These are phyloP conservation scores for Postia placenta DNA, from an alignment of 768 basidiomycete genomes.

Conservation along the genomic window DNA sequence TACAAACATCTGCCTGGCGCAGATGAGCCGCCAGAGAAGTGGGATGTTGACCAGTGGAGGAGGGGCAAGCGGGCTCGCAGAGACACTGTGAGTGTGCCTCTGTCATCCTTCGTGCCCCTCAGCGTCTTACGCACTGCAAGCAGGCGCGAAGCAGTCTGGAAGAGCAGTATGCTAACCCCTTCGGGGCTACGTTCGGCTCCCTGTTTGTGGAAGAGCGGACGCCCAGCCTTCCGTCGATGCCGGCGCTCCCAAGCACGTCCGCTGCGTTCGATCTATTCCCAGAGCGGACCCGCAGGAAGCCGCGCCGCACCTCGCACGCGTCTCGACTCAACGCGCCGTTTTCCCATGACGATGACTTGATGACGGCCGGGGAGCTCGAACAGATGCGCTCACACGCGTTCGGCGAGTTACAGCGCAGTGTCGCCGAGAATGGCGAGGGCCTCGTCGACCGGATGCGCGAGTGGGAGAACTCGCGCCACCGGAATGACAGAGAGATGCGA, in stretches of 20 bases:
- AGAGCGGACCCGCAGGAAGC: constrained; percentile 9
- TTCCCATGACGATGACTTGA: constrained; percentile 6
- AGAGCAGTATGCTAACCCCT: background rate
- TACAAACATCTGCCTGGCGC: constrained; percentile 25
- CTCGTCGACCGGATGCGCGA: constrained; percentile 70
- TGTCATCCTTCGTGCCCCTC: background rate
- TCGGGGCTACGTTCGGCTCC: constrained; percentile 11
- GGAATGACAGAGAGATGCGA: background rate
- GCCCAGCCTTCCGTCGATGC: constrained; percentile 8
- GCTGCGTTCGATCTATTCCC: constrained; percentile 30
- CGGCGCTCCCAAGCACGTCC: constrained; percentile 22
- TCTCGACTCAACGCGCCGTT: constrained; percentile 2
- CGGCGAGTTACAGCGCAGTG: constrained; percentile 55
- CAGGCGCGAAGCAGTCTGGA: background rate
- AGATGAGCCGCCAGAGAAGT: constrained; percentile 32
- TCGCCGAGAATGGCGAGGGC: constrained; percentile 60
- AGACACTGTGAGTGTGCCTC: constrained; percentile 36
- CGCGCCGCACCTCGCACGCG: constrained; percentile 2
- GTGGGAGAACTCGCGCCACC: constrained; percentile 40
- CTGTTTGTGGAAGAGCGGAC: constrained; percentile 15
- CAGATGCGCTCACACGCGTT: constrained; percentile 59
- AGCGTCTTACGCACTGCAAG: background rate
- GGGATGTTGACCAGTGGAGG: constrained; percentile 49
- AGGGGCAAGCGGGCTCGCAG: constrained; percentile 49
- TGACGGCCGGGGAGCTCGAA: constrained; percentile 26